phyloP scores from a whole-genome alignment of 768 basidiomycete species.

The Lentinula aciculospora region DNA sequence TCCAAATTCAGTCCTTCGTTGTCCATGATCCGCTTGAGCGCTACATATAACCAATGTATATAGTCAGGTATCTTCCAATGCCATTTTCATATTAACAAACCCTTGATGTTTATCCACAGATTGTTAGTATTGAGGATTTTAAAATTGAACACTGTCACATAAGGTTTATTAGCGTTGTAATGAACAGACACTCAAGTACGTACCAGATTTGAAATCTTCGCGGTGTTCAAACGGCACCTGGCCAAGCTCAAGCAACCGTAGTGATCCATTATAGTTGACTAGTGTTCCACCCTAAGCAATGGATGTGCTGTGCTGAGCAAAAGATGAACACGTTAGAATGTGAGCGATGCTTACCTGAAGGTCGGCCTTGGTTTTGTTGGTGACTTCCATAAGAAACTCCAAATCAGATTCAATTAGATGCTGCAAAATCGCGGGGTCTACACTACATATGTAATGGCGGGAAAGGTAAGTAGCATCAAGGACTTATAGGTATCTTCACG shows the following conservation, averaged over 20 bases:
- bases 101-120: conserved; percentile 75
- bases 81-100: background rate
- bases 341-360: conserved; percentile 33
- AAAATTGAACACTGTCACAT: conserved; percentile 68
- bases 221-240: conserved; percentile 92
- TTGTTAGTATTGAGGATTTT: conserved; percentile 92
- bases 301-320: background rate
- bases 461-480: background rate
- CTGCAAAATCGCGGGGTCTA: conserved; percentile 77
- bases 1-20: conserved; percentile 83
- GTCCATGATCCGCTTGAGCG: conserved; percentile 88
- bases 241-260: conserved; percentile 88
- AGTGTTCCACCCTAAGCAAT: conserved; percentile 55
- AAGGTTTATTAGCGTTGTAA: conserved; percentile 2
- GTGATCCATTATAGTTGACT: conserved; percentile 84
- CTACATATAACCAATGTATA: background rate
- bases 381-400: conserved; percentile 94
- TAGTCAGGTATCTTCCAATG: background rate
- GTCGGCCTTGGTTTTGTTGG: conserved; percentile 94
- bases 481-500: conserved; percentile 19
- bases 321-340: background rate
- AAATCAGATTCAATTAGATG: conserved; percentile 78
- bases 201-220: conserved; percentile 90
- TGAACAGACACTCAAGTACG: conserved; percentile 4
- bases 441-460: conserved; percentile 31